phyloP scores from a whole-genome alignment of 176 grass and related monocot genomes.

The Aegilops tauschii region DNA sequence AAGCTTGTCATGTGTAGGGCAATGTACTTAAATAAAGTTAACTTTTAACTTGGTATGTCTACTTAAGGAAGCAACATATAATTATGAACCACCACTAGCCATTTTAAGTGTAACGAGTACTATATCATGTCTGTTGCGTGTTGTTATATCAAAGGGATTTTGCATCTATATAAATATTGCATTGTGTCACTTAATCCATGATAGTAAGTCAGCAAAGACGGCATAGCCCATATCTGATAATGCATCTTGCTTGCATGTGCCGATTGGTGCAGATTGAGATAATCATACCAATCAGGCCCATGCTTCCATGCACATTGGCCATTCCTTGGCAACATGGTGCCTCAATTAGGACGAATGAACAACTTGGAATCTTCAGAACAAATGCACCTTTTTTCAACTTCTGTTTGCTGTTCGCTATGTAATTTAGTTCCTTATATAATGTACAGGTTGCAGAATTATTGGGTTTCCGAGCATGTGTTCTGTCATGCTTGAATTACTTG shows the following conservation, averaged over 20 bases:
- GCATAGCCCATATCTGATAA: slow-evolving; percentile 22
- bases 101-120: background rate
- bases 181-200: slow-evolving; percentile 22
- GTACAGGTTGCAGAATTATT: slow-evolving; percentile 80
- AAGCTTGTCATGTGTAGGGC: background rate
- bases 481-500: slow-evolving; percentile 82
- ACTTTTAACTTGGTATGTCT: background rate
- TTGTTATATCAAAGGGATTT: slow-evolving; percentile 35
- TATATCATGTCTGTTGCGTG: background rate
- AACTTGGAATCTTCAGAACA: slow-evolving; percentile 19
- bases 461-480: slow-evolving; percentile 68
- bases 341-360: background rate
- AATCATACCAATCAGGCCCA: slow-evolving; percentile 31
- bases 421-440: background rate
- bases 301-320: slow-evolving; percentile 13
- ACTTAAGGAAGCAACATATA: background rate
- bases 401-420: background rate
- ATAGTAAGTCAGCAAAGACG: slow-evolving; percentile 27
- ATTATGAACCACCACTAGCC: background rate
- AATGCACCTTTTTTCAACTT: slow-evolving; percentile 1
- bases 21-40: background rate
- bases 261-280: slow-evolving; percentile 22
- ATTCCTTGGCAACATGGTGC: background rate
- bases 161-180: slow-evolving; percentile 22
- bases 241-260: slow-evolving; percentile 13